These are phyloP conservation scores for Drechslerella dactyloides DNA, from an alignment of 2,329 filamentous ascomycete species.

Conservation along the genomic window DNA sequence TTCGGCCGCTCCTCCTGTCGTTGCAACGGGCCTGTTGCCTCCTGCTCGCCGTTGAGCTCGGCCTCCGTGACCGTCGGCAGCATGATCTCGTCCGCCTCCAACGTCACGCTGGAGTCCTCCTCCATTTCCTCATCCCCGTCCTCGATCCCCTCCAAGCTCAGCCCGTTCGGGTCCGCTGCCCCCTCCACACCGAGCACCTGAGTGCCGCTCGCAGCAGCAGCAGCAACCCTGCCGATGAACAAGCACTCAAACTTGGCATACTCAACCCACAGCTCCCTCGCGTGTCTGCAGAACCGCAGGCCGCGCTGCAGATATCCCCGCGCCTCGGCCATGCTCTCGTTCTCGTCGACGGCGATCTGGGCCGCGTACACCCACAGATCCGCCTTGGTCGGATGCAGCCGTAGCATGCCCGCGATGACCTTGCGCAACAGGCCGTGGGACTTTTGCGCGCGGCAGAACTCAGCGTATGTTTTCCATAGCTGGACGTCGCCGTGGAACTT, in stretches of 20 bases:
- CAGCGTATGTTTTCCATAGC: slow-evolving; percentile 89
- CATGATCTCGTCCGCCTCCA: slow-evolving; percentile 60
- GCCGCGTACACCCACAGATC: slow-evolving; percentile 86
- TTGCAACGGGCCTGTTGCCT: slow-evolving; percentile 58
- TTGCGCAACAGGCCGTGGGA: slow-evolving; percentile 71
- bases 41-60: slow-evolving; percentile 64
- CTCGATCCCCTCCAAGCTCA: slow-evolving; percentile 59
- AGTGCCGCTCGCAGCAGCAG: slow-evolving; percentile 63
- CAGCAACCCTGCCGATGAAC: slow-evolving; percentile 80
- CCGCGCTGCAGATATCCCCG: slow-evolving; percentile 87
- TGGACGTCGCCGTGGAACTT: slow-evolving; percentile 81
- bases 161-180: slow-evolving; percentile 66
- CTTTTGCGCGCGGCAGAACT: slow-evolving; percentile 74
- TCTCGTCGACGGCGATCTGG: slow-evolving; percentile 74
- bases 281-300: slow-evolving; percentile 82
- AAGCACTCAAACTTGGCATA: slow-evolving; percentile 92
- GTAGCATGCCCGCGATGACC: slow-evolving; percentile 72
- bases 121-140: slow-evolving; percentile 57
- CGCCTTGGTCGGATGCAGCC: slow-evolving; percentile 82
- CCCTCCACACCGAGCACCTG: slow-evolving; percentile 25
- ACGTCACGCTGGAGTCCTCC: slow-evolving; percentile 56
- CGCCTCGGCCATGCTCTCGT: slow-evolving; percentile 86
- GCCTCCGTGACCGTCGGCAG: slow-evolving; percentile 68
- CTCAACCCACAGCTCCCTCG: slow-evolving; percentile 79
- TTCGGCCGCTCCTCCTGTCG: slow-evolving; percentile 67